A percentile compares a stretch with the other conserved stretches of the same genome.
phyloP scores from a whole-genome alignment of 306 rosid genomes.

The Mimosa pudica region DNA sequence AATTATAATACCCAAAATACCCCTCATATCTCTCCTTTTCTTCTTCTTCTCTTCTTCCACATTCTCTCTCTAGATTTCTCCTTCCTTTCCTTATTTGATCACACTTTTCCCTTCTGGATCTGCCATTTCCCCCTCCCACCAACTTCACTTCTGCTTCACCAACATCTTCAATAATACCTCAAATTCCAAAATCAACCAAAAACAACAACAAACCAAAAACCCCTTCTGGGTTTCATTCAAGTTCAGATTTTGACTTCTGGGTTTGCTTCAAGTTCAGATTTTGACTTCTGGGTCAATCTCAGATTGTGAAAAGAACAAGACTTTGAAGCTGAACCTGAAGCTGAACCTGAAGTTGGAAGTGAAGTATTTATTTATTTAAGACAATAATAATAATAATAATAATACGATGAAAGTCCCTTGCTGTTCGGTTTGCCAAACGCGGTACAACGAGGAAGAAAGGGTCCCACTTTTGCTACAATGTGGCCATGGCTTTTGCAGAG shows the following conservation, averaged over 20 bases:
- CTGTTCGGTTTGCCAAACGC: slow-evolving; percentile 93
- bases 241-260: slow-evolving; percentile 22
- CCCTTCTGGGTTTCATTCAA: slow-evolving; percentile 21
- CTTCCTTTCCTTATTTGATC: slow-evolving; percentile 44
- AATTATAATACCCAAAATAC: background rate
- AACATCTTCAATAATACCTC: slow-evolving; percentile 43
- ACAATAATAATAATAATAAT: background rate
- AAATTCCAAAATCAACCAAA: slow-evolving; percentile 30
- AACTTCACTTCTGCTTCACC: slow-evolving; percentile 27
- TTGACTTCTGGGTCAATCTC: slow-evolving; percentile 7
- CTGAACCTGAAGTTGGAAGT: too few species aligned
- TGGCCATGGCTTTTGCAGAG: slow-evolving; percentile 95
- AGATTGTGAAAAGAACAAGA: background rate
- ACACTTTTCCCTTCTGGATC: slow-evolving; percentile 60
- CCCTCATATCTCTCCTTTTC: background rate
- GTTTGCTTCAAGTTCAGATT: background rate
- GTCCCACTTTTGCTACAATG: slow-evolving; percentile 97
- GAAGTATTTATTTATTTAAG: too few species aligned
- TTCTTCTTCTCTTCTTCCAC: background rate
- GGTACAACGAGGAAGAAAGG: slow-evolving; percentile 96
- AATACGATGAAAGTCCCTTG: slow-evolving; percentile 80
- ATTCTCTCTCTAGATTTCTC: slow-evolving; percentile 43
- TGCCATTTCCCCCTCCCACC: slow-evolving; percentile 36
- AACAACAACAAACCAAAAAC: background rate
- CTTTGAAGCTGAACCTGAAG: too few species aligned